Conservation (phyloP, 2,329 filamentous ascomycete species). For the Podosphaera xanthii region DNA sequence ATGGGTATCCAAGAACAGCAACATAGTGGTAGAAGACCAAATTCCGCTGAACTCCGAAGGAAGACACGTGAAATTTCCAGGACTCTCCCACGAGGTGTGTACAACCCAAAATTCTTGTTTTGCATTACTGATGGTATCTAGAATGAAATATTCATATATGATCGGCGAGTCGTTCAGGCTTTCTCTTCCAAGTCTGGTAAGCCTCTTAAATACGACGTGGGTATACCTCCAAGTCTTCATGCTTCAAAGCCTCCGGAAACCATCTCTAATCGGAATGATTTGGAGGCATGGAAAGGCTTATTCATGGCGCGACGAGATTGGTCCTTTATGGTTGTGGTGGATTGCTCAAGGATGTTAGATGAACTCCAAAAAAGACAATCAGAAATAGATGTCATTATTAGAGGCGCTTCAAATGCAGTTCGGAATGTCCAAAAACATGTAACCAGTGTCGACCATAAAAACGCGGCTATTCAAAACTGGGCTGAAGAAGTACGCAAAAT, state of each 20-base stretch:
- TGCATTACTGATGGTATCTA: conserved; percentile 18
- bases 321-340: conserved; percentile 47
- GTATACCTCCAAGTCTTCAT: conserved; percentile 30
- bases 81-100: conserved; percentile 54
- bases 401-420: conserved; percentile 63
- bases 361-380: conserved; percentile 40
- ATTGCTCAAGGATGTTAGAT: conserved; percentile 42
- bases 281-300: conserved; percentile 71
- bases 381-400: conserved; percentile 55
- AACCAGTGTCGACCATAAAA: conserved; percentile 47
- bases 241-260: conserved; percentile 55
- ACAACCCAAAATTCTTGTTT: neutral
- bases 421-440: conserved; percentile 63
- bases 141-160: conserved; percentile 83
- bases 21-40: conserved; percentile 55
- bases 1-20: conserved; percentile 55
- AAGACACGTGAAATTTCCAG: conserved; percentile 26
- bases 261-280: conserved; percentile 54
- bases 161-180: conserved; percentile 49
- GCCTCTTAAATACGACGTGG: conserved; percentile 24
- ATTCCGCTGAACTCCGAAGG: conserved; percentile 72
- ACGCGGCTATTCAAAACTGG: conserved; percentile 49
- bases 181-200: conserved; percentile 24
- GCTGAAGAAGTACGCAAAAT: conserved; percentile 42
- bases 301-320: conserved; percentile 64